Conservation (phyloP, 2,329 filamentous ascomycete genomes). For the Colletotrichum liriopes region DNA sequence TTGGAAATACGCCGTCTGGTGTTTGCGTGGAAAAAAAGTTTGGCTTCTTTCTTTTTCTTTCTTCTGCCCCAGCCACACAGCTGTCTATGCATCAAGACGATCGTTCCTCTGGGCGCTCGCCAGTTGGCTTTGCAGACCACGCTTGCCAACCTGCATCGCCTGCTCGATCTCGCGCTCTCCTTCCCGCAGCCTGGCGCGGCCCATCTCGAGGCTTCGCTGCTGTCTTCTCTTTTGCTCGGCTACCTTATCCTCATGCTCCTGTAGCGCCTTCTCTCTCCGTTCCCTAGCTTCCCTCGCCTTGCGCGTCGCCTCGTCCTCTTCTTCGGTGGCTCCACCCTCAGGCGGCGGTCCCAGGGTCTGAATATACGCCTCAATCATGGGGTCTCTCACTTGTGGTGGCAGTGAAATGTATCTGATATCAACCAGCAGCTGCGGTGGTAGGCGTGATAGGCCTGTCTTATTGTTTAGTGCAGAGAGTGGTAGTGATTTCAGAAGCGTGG, state of each 20-base stretch:
- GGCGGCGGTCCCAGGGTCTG: constrained; percentile 74
- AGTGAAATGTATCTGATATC: constrained; percentile 82
- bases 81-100: constrained; percentile 19
- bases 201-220: constrained; percentile 71
- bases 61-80: constrained; percentile 14
- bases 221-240: constrained; percentile 75
- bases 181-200: constrained; percentile 74
- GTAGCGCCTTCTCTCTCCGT: constrained; percentile 76
- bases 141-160: constrained; percentile 79
- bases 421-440: constrained; percentile 75
- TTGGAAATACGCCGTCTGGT: constrained; percentile 3
- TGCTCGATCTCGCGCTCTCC: constrained; percentile 78
- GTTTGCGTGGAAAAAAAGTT: neutral
- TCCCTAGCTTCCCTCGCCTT: constrained; percentile 67
- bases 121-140: constrained; percentile 75
- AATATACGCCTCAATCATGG: constrained; percentile 77
- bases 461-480: constrained; percentile 73
- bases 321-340: constrained; percentile 50
- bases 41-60: constrained; percentile 1
- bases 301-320: constrained; percentile 66
- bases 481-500: constrained; percentile 74
- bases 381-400: constrained; percentile 72
- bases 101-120: constrained; percentile 47
- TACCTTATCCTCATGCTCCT: constrained; percentile 69
- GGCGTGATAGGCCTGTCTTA: constrained; percentile 66